These are phyloP conservation scores for Cercospora brassicicola DNA, from an alignment of 2,329 filamentous ascomycete species.

Conservation along the genomic window DNA sequence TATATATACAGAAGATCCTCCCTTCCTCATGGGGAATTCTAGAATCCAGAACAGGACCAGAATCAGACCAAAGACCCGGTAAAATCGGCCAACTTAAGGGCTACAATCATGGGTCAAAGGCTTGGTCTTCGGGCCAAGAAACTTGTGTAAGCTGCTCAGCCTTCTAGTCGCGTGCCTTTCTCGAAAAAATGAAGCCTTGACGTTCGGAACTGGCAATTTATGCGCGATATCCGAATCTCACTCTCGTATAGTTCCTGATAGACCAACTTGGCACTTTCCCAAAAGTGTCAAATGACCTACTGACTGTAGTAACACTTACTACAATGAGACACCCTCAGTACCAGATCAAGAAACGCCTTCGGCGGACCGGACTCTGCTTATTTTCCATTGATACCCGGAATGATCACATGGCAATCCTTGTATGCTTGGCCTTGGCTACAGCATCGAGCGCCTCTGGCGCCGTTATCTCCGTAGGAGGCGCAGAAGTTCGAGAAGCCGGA, in stretches of 20 bases:
- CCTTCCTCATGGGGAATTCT: background rate
- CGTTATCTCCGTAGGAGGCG: background rate
- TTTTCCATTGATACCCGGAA: background rate
- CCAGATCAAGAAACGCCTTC: background rate
- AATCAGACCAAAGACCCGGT: background rate
- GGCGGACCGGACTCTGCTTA: background rate
- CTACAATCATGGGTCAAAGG: background rate
- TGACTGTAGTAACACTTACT: background rate
- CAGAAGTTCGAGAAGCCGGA: background rate
- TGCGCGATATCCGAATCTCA: background rate
- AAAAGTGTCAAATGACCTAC: background rate
- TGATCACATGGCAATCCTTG: background rate
- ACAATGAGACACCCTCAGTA: background rate
- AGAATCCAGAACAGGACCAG: background rate
- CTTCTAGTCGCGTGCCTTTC: background rate
- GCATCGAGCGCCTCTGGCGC: background rate
- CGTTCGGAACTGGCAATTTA: background rate
- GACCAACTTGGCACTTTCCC: background rate
- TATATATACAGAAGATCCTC: background rate
- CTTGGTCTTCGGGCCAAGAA: background rate
- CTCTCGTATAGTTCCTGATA: background rate
- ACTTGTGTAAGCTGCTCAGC: background rate
- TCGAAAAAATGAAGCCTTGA: background rate
- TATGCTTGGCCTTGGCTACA: background rate
- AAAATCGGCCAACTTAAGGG: background rate